phyloP scores from a whole-genome alignment of 2,329 filamentous ascomycete genomes.

The Cryoendolithus antarcticus region DNA sequence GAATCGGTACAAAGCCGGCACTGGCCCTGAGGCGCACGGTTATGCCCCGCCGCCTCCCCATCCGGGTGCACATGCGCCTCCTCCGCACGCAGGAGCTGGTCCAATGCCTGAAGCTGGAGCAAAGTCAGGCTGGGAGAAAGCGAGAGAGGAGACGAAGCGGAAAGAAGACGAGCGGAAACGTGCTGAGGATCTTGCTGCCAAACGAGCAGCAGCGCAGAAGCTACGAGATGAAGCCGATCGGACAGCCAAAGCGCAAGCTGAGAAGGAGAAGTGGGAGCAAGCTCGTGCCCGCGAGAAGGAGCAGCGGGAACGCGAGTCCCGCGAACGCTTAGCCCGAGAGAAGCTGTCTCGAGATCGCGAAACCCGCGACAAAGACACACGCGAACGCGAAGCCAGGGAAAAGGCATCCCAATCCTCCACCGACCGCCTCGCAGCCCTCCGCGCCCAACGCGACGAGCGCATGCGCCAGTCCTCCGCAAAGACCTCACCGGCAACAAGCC shows the following conservation, averaged over 20 bases:
- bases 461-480: constrained; percentile 10
- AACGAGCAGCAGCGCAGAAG: constrained; percentile 32
- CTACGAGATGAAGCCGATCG: constrained; percentile 37
- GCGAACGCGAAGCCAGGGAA: constrained; percentile 31
- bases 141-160: constrained; percentile 52
- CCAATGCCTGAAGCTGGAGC: constrained; percentile 13
- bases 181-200: constrained; percentile 48
- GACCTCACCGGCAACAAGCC: constrained; percentile 24
- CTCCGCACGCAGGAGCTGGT: constrained; percentile 12
- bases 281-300: constrained; percentile 36
- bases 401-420: constrained; percentile 18
- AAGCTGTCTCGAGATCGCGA: constrained; percentile 8
- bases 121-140: constrained; percentile 48
- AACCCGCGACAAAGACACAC: constrained; percentile 24
- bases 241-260: constrained; percentile 33
- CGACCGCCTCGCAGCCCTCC: constrained; percentile 16
- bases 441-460: constrained; percentile 11
- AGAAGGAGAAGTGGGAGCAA: constrained; percentile 41
- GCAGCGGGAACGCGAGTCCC: constrained; percentile 34
- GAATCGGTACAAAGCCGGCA: constrained; percentile 16
- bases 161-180: constrained; percentile 29
- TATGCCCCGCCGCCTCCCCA: constrained; percentile 13
- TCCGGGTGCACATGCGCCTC: constrained; percentile 8
- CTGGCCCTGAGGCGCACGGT: constrained; percentile 11
- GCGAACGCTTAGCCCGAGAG: constrained; percentile 33